These are phyloP conservation scores for Oidiodendron maius DNA, from an alignment of 495 filamentous ascomycete species.

Conservation along the genomic window DNA sequence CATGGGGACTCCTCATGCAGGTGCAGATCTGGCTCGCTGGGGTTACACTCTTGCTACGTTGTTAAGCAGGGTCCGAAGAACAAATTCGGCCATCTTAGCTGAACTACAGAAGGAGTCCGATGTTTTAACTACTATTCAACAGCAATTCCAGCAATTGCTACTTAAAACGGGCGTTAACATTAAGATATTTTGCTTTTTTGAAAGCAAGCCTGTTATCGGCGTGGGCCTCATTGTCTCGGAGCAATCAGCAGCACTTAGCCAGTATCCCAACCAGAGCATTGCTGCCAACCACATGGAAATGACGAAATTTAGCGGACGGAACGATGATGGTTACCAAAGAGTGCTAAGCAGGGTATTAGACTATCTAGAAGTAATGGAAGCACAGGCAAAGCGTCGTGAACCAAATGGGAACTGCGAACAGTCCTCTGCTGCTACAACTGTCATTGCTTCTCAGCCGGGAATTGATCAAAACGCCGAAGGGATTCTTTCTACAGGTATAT, in stretches of 20 bases:
- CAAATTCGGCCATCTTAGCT: constrained; percentile 22
- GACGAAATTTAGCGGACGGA: constrained; percentile 9
- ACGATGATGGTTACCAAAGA: constrained; percentile 3
- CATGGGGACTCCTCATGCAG: constrained; percentile 36
- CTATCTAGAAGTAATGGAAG: not conserved
- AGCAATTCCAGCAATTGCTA: constrained; percentile 28
- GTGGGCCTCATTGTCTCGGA: constrained; percentile 11
- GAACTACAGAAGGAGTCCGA: constrained; percentile 8
- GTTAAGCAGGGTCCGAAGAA: constrained; percentile 21
- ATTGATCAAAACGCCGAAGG: not conserved
- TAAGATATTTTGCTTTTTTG: constrained; percentile 14
- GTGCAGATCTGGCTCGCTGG: constrained; percentile 30
- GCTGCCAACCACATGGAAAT: constrained; percentile 12
- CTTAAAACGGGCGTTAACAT: constrained; percentile 1
- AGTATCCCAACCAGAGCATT: constrained; percentile 22
- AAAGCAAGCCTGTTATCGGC: constrained; percentile 5
- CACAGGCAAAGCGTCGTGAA: not conserved
- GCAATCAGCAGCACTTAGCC: not conserved
- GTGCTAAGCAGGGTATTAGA: constrained; percentile 7
- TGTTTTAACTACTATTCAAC: constrained; percentile 30
- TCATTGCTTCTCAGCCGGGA: not conserved
- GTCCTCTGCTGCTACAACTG: not conserved
- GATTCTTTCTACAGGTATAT: constrained; percentile 28
- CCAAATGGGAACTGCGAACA: not conserved
- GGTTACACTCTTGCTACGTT: constrained; percentile 8